A percentile compares a stretch with the other conserved stretches of the same genome.
These are phyloP conservation scores for Cordyceps militaris DNA, from an alignment of 2,329 filamentous ascomycete genomes.

Conservation along the genomic window DNA sequence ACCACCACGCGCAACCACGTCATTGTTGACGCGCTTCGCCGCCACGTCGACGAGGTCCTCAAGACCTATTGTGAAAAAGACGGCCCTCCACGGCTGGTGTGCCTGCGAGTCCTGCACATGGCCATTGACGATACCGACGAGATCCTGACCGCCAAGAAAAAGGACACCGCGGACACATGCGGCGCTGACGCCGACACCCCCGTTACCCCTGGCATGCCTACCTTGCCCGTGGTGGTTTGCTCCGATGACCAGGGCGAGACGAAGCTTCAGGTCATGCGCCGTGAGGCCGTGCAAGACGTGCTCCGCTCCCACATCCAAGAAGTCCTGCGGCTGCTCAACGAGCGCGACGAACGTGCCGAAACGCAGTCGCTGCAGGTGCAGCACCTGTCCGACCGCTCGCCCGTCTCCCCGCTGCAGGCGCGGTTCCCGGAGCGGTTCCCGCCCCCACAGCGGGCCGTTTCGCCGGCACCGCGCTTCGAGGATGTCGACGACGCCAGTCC, in stretches of 20 bases:
- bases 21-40: slow-evolving; percentile 21
- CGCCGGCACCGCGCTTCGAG: slow-evolving; percentile 29
- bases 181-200: background rate
- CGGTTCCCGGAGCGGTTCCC: background rate
- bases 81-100: slow-evolving; percentile 23
- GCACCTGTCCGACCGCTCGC: background rate
- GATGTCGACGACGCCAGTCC: slow-evolving; percentile 41
- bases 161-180: slow-evolving; percentile 5
- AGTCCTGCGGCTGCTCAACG: slow-evolving; percentile 40
- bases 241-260: slow-evolving; percentile 13
- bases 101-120: slow-evolving; percentile 33
- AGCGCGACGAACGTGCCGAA: slow-evolving; percentile 26
- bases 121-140: slow-evolving; percentile 36
- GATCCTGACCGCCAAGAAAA: slow-evolving; percentile 31
- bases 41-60: slow-evolving; percentile 22
- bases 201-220: background rate
- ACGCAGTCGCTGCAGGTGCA: slow-evolving; percentile 17
- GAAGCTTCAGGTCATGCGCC: slow-evolving; percentile 20
- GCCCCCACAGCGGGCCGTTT: background rate
- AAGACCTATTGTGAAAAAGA: slow-evolving; percentile 18
- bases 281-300: slow-evolving; percentile 36
- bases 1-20: slow-evolving; percentile 16
- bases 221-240: slow-evolving; percentile 4
- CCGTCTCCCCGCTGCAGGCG: slow-evolving; percentile 14
- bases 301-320: slow-evolving; percentile 44